These are phyloP conservation scores for Nicotiana otophora DNA, from an alignment of 257 asterid genomes.

Conservation along the genomic window DNA sequence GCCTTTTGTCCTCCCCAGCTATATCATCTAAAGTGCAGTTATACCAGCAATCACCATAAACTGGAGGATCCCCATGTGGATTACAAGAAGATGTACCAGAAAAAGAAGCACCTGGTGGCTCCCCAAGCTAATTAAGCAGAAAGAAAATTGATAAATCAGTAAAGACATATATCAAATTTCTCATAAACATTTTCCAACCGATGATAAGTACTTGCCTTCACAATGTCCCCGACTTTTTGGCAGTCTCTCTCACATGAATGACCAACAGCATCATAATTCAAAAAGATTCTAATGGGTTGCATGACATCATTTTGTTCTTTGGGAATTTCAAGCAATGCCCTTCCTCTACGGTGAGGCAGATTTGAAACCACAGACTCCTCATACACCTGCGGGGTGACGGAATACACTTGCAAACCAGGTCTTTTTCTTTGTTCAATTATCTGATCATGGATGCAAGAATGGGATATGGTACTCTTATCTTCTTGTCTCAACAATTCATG, in stretches of 20 bases:
- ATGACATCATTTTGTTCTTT: conserved; percentile 44
- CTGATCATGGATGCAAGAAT: conserved; percentile 93
- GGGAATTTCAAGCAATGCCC: conserved; percentile 56
- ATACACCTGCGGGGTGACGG: conserved; percentile 82
- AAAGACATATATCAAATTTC: not conserved
- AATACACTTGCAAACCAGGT: conserved; percentile 76
- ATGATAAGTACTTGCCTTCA: conserved; percentile 58
- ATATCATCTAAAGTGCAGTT: conserved; percentile 90
- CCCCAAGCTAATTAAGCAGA: conserved; percentile 71
- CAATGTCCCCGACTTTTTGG: conserved; percentile 67
- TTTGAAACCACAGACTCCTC: conserved; percentile 36
- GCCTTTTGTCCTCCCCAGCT: conserved; percentile 89
- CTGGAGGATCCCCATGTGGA: conserved; percentile 90
- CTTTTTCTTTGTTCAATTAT: conserved; percentile 75
- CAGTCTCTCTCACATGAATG: conserved; percentile 97
- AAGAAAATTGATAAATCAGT: conserved; percentile 3
- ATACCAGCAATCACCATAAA: conserved; percentile 97
- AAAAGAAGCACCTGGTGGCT: conserved; percentile 80
- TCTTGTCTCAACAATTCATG: conserved; percentile 35
- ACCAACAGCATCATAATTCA: conserved; percentile 97
- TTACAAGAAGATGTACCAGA: conserved; percentile 85
- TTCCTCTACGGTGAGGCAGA: conserved; percentile 44
- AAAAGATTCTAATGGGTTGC: conserved; percentile 78
- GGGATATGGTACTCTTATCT: conserved; percentile 39
- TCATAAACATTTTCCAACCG: not conserved